Evolutionary conservation across 2,329 filamentous ascomycete genomes (phyloP), one percentile per base, ranked within the genome.

Genomic region (Apiospora arundinis): DNA sequence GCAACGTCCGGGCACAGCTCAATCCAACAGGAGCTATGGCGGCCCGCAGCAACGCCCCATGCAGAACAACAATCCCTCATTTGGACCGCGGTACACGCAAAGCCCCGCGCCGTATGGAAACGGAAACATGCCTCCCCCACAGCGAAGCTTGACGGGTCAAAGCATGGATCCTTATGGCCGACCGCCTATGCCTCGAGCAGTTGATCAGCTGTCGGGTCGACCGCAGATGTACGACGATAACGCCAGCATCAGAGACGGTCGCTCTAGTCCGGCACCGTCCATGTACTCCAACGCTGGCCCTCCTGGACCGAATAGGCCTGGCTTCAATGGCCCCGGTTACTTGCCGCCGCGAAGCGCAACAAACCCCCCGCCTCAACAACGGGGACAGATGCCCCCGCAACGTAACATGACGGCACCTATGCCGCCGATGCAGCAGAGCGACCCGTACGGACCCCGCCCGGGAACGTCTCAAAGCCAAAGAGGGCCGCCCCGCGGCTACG

Each of bases 361-460:
- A 18, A 81, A 81, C 0, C 81, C 82, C 18, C 77, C 80, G 37
- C 75, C 77, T 12, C 75, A 74, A 8, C 76, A 80, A 37, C 81
- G 78, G 46, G 80, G 79, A 49, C 81, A 79, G 16, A 79, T 81
- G 48, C 76, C 81, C 40, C 83, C 83, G 0, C 82, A 82, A 73
- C 81, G 86, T 68, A 86, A 83, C 70, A 82, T 86, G 81, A 87
- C 85, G 28, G 83, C 82, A 4, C 83, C 84, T 4, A 75, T 82
- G 70, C 80, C 81, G 18, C 75, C 77, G 40, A 76, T 80, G 63
- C 77, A 75, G 49, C 74, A 75, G 21, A 76, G 78, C 52, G 76
- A 76, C 32, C 80, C 79, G 46, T 80, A 76, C 69, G 74, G 74
- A 42, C 71, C 77, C 28, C 77, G 79, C 40, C 74, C 77, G 40